Percentiles rank a stretch among this genome's conserved stretches.
These are phyloP conservation scores for Globisporangium okanoganense DNA, from an alignment of 352 stramenopile species.

Conservation along the genomic window DNA sequence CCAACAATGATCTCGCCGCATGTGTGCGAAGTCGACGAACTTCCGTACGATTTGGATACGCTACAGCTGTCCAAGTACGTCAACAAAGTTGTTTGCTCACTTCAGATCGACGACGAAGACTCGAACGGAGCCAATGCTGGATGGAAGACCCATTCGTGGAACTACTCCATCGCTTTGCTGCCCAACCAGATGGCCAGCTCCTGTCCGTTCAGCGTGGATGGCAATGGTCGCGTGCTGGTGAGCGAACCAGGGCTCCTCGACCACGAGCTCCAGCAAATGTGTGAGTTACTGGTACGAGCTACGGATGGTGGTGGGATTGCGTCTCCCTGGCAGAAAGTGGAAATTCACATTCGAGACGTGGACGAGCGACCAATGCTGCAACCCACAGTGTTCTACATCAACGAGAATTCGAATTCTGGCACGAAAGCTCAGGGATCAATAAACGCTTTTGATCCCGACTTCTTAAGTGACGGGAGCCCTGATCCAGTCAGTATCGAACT, in stretches of 20 bases:
- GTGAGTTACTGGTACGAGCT: background rate
- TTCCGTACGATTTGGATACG: conserved; percentile 8
- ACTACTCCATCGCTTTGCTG: background rate
- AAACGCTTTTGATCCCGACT: conserved; percentile 7
- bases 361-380: conserved; percentile 1
- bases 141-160: conserved; percentile 9
- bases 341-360: conserved; percentile 6
- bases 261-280: conserved; percentile 8
- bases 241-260: background rate
- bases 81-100: conserved; percentile 2
- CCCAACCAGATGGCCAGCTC: background rate
- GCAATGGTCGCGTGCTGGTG: conserved; percentile 1
- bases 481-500: conserved; percentile 2
- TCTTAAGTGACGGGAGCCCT: background rate
- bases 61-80: background rate
- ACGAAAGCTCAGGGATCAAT: conserved; percentile 1
- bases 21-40: conserved; percentile 2
- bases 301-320: conserved; percentile 6
- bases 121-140: background rate
- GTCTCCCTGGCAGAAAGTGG: conserved; percentile 9
- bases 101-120: conserved; percentile 10
- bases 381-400: conserved; percentile 6
- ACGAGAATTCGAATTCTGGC: conserved; percentile 2
- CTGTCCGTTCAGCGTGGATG: conserved; percentile 6
- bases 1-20: conserved; percentile 1